These are phyloP conservation scores for Debaryomyces hansenii DNA, from an alignment of 805 yeast genomes.

Conservation along the genomic window DNA sequence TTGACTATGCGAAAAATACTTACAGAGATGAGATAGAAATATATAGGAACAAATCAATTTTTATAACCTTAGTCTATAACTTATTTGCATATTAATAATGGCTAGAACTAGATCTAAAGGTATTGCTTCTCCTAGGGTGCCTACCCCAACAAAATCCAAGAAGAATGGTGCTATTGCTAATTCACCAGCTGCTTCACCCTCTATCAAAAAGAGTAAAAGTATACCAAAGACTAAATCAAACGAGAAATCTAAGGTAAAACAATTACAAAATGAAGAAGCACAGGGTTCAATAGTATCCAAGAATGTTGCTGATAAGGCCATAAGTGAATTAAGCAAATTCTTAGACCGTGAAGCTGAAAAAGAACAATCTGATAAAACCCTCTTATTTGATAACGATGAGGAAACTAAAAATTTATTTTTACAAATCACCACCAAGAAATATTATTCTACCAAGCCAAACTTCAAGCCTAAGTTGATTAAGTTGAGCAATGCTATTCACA, in stretches of 20 bases:
- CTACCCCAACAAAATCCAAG: slow-evolving; percentile 23
- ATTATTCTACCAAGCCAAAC: slow-evolving; percentile 56
- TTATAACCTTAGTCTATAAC: neutral
- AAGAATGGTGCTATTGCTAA: slow-evolving; percentile 18
- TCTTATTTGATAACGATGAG: slow-evolving; percentile 55
- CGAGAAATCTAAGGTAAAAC: slow-evolving; percentile 6
- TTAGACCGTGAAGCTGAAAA: slow-evolving; percentile 31
- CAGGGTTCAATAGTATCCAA: slow-evolving; percentile 15
- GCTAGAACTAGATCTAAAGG: slow-evolving; percentile 35
- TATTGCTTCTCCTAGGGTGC: slow-evolving; percentile 22
- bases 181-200: slow-evolving; percentile 24
- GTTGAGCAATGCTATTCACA: slow-evolving; percentile 48
- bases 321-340: slow-evolving; percentile 66
- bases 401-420: slow-evolving; percentile 57
- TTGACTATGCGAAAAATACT: neutral
- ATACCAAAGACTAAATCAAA: slow-evolving; percentile 9
- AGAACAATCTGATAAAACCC: slow-evolving; percentile 37
- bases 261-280: slow-evolving; percentile 8
- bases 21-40: slow-evolving; percentile 15
- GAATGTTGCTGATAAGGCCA: slow-evolving; percentile 45
- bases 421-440: slow-evolving; percentile 65
- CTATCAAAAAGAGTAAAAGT: slow-evolving; percentile 17
- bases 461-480: slow-evolving; percentile 55
- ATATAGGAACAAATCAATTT: slow-evolving; percentile 5
- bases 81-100: slow-evolving; percentile 14